Evolutionary conservation across 2,329 filamentous ascomycete species (phyloP), one percentile per base, ranked within the genome.

Genomic region (Colletotrichum shisoi): DNA sequence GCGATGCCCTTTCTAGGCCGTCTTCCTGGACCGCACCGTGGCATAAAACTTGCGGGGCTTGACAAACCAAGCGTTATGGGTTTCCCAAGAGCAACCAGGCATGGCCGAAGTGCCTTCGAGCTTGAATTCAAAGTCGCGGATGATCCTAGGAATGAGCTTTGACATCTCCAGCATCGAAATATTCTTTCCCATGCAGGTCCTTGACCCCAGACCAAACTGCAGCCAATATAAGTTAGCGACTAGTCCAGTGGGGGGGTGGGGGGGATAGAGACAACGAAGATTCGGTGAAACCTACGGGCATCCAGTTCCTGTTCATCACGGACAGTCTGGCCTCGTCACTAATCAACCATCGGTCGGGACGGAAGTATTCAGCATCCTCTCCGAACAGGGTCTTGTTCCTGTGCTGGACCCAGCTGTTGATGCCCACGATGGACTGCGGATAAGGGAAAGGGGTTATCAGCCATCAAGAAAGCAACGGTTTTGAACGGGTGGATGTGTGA

Each of bases 131-230:
- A 78, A 79, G 11, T 74, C 72, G 6, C 71, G 72, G 12, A 79
- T 58, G 2, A 79, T 63, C n/a, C 76, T 71, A 1, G 80, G 80
- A 3, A 82, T 74, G 15, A 82, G 59, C 69, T 81, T 82, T 4
- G 72, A 74, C 60, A 83, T 78, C 70, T 83, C 81, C 58, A 83
- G 69, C 13, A 79, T 71, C 2, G 79, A 78, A 27, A 83, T 76
- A 60, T 83, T 78, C 53, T 78, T 77, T 0, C 81, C 81, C 5
- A 83, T 70, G 62, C 81, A 83, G 0, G 77, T 80, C 13, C 81
- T 71, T 1, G 78, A 76, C 1, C 80, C 80, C 45, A 78, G 71
- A 0, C 80, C 80, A 67, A 82, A 82, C 70, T 79, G 78, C 34
- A 66, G 1, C 5, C 4, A 39, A 11, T 2, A 7, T 4, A 24